Evolutionary conservation across 257 asterid species (phyloP).

Genomic region (Solanum ahanhuiri): DNA sequence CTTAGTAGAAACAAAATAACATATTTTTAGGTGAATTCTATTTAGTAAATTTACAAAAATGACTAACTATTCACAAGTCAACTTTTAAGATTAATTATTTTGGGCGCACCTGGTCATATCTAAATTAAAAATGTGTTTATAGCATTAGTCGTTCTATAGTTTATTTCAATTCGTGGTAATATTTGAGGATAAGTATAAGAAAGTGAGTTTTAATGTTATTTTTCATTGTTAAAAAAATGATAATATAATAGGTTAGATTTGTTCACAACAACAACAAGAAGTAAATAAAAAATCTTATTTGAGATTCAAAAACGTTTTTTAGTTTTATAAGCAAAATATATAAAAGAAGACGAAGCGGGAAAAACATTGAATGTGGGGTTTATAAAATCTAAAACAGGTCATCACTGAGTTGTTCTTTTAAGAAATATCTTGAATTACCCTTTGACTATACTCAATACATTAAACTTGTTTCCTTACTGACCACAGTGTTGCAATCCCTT

Average conservation of each 20-base stretch:
- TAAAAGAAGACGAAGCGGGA: no score
- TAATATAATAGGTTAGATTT: not conserved
- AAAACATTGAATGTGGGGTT: not conserved
- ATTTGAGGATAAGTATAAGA: not conserved
- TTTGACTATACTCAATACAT: not conserved
- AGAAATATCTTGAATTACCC: not conserved
- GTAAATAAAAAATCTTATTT: not conserved
- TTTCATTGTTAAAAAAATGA: not conserved
- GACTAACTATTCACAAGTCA: not conserved
- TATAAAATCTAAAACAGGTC: not conserved
- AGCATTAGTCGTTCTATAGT: not conserved
- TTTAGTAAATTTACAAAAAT: not conserved
- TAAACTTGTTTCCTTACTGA: not conserved
- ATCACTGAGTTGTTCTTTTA: not conserved
- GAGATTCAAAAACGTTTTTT: no score
- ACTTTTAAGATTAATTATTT: no score
- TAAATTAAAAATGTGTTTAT: not conserved
- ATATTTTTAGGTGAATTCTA: not conserved
- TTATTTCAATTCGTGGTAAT: not conserved
- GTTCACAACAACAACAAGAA: not conserved
- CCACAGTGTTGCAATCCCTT: not conserved
- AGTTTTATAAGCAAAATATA: not conserved
- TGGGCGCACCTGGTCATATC: no score
- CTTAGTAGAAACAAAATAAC: not conserved
- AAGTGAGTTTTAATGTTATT: not conserved